Evolutionary conservation across 306 rosid genomes (phyloP).

Genomic region (Castanea mollissima): DNA sequence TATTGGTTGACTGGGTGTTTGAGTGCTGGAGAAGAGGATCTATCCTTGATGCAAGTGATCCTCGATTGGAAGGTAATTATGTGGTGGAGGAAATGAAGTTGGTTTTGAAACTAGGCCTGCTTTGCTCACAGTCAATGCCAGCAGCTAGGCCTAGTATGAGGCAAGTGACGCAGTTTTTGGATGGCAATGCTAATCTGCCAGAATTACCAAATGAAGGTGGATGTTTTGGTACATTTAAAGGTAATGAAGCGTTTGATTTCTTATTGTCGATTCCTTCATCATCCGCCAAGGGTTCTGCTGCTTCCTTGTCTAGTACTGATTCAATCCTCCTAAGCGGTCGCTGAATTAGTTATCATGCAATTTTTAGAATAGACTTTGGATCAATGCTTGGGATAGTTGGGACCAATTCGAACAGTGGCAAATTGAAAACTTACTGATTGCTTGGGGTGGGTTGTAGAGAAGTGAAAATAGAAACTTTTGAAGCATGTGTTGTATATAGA

Average conservation of each 20-base stretch:
- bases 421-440: too few species aligned
- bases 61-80: slow-evolving; percentile 36
- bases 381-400: too few species aligned
- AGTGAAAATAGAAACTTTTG: too few species aligned
- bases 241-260: neutral
- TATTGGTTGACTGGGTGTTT: slow-evolving; percentile 58
- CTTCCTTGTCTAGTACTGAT: neutral
- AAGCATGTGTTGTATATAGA: too few species aligned
- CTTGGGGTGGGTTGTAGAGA: too few species aligned
- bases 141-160: slow-evolving; percentile 59
- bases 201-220: slow-evolving; percentile 2
- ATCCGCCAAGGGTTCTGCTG: neutral
- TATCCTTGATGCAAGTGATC: slow-evolving; percentile 51
- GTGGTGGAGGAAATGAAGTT: slow-evolving; percentile 37
- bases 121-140: slow-evolving; percentile 50
- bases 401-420: too few species aligned
- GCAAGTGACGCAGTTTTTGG: slow-evolving; percentile 50
- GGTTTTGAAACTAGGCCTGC: slow-evolving; percentile 56
- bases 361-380: too few species aligned
- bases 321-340: neutral
- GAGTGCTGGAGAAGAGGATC: slow-evolving; percentile 39
- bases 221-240: neutral
- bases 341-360: neutral
- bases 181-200: slow-evolving; percentile 31
- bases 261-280: neutral